phyloP scores from a whole-genome alignment of 805 yeast species.

The Ogataea trehalophila region DNA sequence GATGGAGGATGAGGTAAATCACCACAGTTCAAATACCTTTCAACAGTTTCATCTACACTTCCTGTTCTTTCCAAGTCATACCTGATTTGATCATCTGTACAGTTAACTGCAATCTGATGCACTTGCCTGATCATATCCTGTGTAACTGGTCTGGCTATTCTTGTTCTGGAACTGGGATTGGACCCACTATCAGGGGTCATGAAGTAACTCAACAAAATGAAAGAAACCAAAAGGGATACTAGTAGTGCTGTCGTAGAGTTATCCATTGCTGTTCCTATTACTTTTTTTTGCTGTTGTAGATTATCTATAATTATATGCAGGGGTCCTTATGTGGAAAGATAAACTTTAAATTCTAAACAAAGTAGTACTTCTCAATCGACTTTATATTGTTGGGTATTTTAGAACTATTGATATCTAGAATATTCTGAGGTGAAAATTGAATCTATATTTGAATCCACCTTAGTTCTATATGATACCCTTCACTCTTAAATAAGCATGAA shows the following conservation, averaged over 20 bases:
- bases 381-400: too few species aligned
- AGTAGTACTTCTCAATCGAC: too few species aligned
- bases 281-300: too few species aligned
- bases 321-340: too few species aligned
- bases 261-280: constrained; percentile 7
- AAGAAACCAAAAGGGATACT: constrained; percentile 44
- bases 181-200: constrained; percentile 45
- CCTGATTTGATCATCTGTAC: constrained; percentile 65
- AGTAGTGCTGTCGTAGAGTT: constrained; percentile 48
- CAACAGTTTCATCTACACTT: constrained; percentile 75
- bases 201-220: constrained; percentile 62
- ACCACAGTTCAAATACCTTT: constrained; percentile 59
- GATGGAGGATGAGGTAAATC: constrained; percentile 39
- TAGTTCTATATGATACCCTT: too few species aligned
- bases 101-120: constrained; percentile 71
- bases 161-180: background rate
- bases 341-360: too few species aligned
- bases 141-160: constrained; percentile 36
- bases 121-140: constrained; percentile 81
- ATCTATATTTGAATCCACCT: too few species aligned
- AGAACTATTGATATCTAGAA: too few species aligned
- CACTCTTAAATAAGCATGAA: too few species aligned
- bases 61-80: constrained; percentile 73
- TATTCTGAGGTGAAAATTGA: too few species aligned
- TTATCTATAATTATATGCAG: too few species aligned